phyloP scores from a whole-genome alignment of 1,139 yeast genomes.

The Hansenula sp. region DNA sequence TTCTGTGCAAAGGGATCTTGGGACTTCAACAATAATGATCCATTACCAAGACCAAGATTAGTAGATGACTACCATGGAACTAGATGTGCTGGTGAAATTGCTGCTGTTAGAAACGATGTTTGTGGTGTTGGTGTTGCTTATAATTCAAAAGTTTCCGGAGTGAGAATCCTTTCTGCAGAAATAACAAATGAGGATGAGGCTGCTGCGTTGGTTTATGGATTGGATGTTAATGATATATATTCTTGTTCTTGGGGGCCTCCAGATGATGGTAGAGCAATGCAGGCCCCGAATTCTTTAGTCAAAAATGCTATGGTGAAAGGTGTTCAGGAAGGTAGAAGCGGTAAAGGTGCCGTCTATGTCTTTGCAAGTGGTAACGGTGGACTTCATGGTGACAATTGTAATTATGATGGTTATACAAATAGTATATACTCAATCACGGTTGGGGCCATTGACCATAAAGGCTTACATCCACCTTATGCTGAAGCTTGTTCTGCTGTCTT shows the following conservation, averaged over 20 bases:
- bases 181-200: slow-evolving; percentile 90
- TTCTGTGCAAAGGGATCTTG: slow-evolving; percentile 79
- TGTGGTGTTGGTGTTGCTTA: slow-evolving; percentile 97
- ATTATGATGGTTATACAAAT: slow-evolving; percentile 96
- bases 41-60: slow-evolving; percentile 76
- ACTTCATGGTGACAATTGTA: slow-evolving; percentile 78
- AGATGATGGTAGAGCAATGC: slow-evolving; percentile 85
- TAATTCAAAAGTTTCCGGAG: slow-evolving; percentile 81
- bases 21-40: slow-evolving; percentile 81
- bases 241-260: slow-evolving; percentile 99
- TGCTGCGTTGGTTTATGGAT: slow-evolving; percentile 73
- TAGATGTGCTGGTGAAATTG: slow-evolving; percentile 97
- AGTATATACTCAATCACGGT: slow-evolving; percentile 94
- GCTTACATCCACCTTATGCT: slow-evolving; percentile 81
- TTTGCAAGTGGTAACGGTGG: slow-evolving; percentile 99
- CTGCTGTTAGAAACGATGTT: slow-evolving; percentile 72
- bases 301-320: slow-evolving; percentile 82
- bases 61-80: slow-evolving; percentile 95
- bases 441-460: slow-evolving; percentile 86
- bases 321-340: slow-evolving; percentile 75
- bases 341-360: slow-evolving; percentile 85
- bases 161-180: slow-evolving; percentile 79
- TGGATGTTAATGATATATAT: slow-evolving; percentile 84
- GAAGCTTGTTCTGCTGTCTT: slow-evolving; percentile 94
- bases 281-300: slow-evolving; percentile 77